These are phyloP conservation scores for Erigeron canadensis DNA, from an alignment of 129 eudicot species.

Conservation along the genomic window DNA sequence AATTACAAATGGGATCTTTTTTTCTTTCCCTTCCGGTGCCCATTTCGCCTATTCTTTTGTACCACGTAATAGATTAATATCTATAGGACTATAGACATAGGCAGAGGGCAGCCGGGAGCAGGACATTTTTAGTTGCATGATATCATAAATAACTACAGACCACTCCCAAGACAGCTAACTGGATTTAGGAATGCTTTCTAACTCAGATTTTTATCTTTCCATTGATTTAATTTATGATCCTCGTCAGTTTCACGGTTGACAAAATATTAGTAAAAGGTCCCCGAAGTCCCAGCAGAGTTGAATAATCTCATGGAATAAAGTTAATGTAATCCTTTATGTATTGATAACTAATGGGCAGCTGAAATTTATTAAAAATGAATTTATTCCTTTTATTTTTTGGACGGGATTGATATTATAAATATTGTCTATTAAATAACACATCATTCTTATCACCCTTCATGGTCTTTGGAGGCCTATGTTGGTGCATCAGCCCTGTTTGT, in stretches of 20 bases:
- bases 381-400: neutral
- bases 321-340: neutral
- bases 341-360: too few species aligned
- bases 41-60: neutral
- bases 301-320: neutral
- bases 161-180: neutral
- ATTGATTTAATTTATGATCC: neutral
- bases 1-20: neutral
- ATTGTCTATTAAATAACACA: neutral
- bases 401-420: too few species aligned
- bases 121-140: neutral
- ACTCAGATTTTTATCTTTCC: neutral
- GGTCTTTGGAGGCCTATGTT: neutral
- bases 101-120: neutral
- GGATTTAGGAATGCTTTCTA: neutral
- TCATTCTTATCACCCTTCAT: neutral
- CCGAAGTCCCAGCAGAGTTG: neutral
- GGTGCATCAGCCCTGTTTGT: neutral
- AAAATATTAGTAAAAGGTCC: neutral
- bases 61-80: neutral
- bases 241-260: neutral
- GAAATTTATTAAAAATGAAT: neutral
- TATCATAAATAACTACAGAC: neutral
- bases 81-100: neutral
- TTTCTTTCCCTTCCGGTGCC: neutral